Evolutionary conservation across 306 rosid genomes (phyloP).

Genomic region (Vicia sativa): DNA sequence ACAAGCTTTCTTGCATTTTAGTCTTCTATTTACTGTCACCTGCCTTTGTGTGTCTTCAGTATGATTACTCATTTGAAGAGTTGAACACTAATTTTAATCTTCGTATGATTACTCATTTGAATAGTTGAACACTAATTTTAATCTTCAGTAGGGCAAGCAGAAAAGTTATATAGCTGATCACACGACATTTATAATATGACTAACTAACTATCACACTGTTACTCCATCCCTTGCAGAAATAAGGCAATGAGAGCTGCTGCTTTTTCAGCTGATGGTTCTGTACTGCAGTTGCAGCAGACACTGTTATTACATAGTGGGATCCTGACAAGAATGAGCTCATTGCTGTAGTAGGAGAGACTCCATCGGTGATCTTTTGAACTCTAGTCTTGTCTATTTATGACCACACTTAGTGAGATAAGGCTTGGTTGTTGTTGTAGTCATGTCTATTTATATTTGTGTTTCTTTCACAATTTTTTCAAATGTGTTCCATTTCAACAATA

Average conservation of each 20-base stretch:
- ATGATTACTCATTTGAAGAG: too few species aligned
- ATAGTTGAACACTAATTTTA: not conserved
- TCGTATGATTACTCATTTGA: too few species aligned
- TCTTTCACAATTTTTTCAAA: slow-evolving; percentile 15
- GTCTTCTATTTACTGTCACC: not conserved
- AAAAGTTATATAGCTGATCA: slow-evolving; percentile 26
- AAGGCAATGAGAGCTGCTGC: slow-evolving; percentile 87
- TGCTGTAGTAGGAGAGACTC: slow-evolving; percentile 81
- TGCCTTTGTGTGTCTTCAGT: not conserved
- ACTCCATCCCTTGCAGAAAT: slow-evolving; percentile 54
- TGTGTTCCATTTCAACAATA: slow-evolving; percentile 7
- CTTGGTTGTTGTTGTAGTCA: not conserved
- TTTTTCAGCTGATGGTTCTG: slow-evolving; percentile 92
- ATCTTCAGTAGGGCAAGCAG: slow-evolving; percentile 3
- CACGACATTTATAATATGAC: slow-evolving; percentile 32
- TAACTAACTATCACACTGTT: slow-evolving; percentile 38
- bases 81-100: too few species aligned
- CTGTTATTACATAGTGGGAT: slow-evolving; percentile 91
- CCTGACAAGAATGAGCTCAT: slow-evolving; percentile 76
- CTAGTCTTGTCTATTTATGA: slow-evolving; percentile 7
- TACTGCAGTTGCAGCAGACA: slow-evolving; percentile 93
- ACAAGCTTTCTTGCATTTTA: not conserved
- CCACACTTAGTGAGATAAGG: too few species aligned
- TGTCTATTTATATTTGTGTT: slow-evolving; percentile 1
- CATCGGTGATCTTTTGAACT: slow-evolving; percentile 49